phyloP scores from a whole-genome alignment of 2,329 filamentous ascomycete genomes.

The Botrytis pseudocinerea region DNA sequence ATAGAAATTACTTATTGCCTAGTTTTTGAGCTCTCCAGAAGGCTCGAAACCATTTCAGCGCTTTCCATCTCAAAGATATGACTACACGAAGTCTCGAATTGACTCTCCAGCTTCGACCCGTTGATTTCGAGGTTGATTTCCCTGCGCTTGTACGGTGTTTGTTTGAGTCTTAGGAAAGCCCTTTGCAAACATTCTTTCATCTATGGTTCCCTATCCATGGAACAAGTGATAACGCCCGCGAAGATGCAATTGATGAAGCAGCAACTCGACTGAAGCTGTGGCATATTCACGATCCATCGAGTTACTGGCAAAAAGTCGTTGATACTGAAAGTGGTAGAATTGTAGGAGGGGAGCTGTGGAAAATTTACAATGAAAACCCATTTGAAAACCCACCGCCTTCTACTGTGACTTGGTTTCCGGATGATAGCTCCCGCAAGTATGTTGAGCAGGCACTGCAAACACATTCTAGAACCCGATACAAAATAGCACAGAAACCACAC shows the following conservation, averaged over 20 bases:
- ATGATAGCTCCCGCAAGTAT: slow-evolving; percentile 19
- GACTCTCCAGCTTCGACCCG: slow-evolving; percentile 14
- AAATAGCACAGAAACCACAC: slow-evolving; percentile 16
- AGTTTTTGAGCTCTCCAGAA: not conserved
- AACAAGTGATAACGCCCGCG: slow-evolving; percentile 13
- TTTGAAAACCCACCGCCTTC: slow-evolving; percentile 2
- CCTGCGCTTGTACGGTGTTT: slow-evolving; percentile 37
- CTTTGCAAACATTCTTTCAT: slow-evolving; percentile 16
- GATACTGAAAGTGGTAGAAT: slow-evolving; percentile 20
- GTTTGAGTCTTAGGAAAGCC: slow-evolving; percentile 22
- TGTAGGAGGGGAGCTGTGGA: slow-evolving; percentile 20
- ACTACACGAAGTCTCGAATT: not conserved
- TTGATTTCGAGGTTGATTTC: slow-evolving; percentile 8
- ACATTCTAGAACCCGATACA: slow-evolving; percentile 13
- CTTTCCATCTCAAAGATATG: not conserved
- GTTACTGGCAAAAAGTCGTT: slow-evolving; percentile 23
- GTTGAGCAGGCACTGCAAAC: slow-evolving; percentile 11
- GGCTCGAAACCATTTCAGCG: not conserved
- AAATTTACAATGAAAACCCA: slow-evolving; percentile 21
- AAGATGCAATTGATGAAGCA: slow-evolving; percentile 23
- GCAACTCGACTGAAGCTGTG: slow-evolving; percentile 23
- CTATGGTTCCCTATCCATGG: slow-evolving; percentile 22
- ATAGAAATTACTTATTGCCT: not conserved
- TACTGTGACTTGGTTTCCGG: slow-evolving; percentile 20
- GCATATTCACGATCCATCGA: slow-evolving; percentile 20